Evolutionary conservation across 1,284 basidiomycete genomes (phyloP).

Genomic region (Microbotryum saponariae): DNA sequence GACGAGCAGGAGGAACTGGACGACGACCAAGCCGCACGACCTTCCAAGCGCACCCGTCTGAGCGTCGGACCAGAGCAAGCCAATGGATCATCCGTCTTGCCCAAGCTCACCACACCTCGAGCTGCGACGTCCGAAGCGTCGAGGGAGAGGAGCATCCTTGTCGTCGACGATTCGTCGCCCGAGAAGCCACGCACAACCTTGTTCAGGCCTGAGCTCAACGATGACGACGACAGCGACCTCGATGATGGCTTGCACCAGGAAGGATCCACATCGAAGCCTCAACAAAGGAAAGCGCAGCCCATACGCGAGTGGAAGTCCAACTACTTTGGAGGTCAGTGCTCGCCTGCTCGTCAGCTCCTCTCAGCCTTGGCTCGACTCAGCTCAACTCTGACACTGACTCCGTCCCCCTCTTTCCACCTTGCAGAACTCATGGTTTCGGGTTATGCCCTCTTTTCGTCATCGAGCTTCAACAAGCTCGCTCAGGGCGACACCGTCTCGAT

Average conservation of each 20-base stretch:
- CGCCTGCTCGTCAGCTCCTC: not conserved
- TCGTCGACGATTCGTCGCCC: too few species aligned
- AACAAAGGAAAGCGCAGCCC: too few species aligned
- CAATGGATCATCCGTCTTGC: too few species aligned
- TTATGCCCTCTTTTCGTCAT: conserved; percentile 10
- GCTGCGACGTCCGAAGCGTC: too few species aligned
- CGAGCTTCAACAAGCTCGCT: conserved; percentile 15
- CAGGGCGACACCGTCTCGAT: conserved; percentile 17
- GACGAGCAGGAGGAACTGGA: too few species aligned
- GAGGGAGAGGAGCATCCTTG: too few species aligned
- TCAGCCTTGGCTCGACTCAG: not conserved
- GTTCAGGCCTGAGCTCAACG: not conserved
- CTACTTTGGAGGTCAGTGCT: conserved; percentile 23
- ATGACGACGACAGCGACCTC: not conserved
- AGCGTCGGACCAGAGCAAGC: too few species aligned
- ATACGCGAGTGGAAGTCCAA: not conserved
- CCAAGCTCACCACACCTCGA: too few species aligned
- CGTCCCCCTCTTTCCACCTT: not conserved
- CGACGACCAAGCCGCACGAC: too few species aligned
- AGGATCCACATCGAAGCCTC: not conserved
- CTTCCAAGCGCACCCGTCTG: too few species aligned
- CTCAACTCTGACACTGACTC: not conserved
- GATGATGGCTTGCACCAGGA: not conserved
- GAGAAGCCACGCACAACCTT: too few species aligned
- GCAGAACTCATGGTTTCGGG: conserved; percentile 21